Conservation (phyloP, 352 stramenopile genomes). For the Phytophthora pini region DNA sequence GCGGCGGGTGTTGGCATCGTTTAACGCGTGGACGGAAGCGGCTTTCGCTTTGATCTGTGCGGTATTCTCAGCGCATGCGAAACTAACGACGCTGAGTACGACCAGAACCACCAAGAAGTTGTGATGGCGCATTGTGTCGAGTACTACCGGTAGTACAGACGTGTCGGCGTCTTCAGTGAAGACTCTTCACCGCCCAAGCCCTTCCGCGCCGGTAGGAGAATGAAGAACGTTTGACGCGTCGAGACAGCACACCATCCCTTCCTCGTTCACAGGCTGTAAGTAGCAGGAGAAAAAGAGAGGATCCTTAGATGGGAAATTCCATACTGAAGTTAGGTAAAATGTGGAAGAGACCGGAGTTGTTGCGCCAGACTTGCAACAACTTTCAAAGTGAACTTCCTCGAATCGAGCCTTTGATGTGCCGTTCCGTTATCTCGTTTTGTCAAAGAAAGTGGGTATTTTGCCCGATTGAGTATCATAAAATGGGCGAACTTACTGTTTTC, state of each 20-base stretch:
- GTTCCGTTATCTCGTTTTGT: too few relatives aligned
- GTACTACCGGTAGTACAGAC: background rate
- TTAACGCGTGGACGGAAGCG: background rate
- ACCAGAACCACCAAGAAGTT: background rate
- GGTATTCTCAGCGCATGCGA: background rate
- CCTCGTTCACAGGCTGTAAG: background rate
- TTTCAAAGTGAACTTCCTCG: too few relatives aligned
- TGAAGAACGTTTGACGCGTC: background rate
- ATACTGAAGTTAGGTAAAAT: background rate
- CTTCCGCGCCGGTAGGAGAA: background rate
- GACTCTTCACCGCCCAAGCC: too few relatives aligned
- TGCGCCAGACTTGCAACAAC: background rate
- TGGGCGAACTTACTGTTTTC: too few relatives aligned
- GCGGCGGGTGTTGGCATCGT: background rate
- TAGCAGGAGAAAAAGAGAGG: background rate
- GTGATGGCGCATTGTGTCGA: background rate
- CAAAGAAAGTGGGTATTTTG: too few relatives aligned
- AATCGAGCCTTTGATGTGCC: too few relatives aligned
- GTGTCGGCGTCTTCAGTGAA: background rate
- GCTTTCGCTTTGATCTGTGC: background rate
- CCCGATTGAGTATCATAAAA: too few relatives aligned
- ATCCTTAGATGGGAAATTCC: background rate
- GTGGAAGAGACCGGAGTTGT: background rate
- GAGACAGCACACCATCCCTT: background rate
- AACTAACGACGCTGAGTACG: background rate